Evolutionary conservation across 805 yeast genomes (phyloP).

Genomic region (Metschnikowia kofuensis): DNA sequence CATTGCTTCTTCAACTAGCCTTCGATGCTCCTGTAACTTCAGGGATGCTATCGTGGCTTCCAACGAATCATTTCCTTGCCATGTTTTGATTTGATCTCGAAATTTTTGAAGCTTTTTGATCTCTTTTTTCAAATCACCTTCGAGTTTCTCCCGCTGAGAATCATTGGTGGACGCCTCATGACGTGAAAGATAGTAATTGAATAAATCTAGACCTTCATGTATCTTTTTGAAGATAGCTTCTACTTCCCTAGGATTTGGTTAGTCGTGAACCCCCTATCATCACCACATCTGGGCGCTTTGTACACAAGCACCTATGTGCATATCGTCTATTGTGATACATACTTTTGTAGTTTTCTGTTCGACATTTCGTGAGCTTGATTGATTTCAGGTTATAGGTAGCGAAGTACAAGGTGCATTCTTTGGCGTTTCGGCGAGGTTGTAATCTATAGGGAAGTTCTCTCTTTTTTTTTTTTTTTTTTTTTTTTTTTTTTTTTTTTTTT

Average conservation of each 20-base stretch:
- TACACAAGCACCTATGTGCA: neutral
- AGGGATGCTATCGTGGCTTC: slow-evolving; percentile 22
- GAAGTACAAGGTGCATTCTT: slow-evolving; percentile 18
- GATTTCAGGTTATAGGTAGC: slow-evolving; percentile 9
- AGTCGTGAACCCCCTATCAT: slow-evolving; percentile 4
- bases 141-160: slow-evolving; percentile 42
- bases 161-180: slow-evolving; percentile 39
- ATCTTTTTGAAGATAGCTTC: slow-evolving; percentile 44
- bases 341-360: slow-evolving; percentile 23
- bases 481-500: too few relatives aligned
- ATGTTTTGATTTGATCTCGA: slow-evolving; percentile 44
- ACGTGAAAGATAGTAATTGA: slow-evolving; percentile 43
- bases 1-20: slow-evolving; percentile 44
- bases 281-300: neutral
- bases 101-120: slow-evolving; percentile 45
- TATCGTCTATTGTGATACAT: slow-evolving; percentile 6
- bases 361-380: slow-evolving; percentile 13
- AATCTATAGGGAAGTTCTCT: neutral
- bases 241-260: slow-evolving; percentile 30
- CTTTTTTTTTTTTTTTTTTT: slow-evolving; percentile 4
- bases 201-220: slow-evolving; percentile 44
- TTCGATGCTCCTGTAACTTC: slow-evolving; percentile 33
- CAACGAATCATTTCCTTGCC: slow-evolving; percentile 36
- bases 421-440: slow-evolving; percentile 1
- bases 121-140: slow-evolving; percentile 43